Evolutionary conservation across 2,329 filamentous ascomycete species (phyloP), one percentile per base, ranked within the genome.

Genomic region (Gliomastix tumulicola): DNA sequence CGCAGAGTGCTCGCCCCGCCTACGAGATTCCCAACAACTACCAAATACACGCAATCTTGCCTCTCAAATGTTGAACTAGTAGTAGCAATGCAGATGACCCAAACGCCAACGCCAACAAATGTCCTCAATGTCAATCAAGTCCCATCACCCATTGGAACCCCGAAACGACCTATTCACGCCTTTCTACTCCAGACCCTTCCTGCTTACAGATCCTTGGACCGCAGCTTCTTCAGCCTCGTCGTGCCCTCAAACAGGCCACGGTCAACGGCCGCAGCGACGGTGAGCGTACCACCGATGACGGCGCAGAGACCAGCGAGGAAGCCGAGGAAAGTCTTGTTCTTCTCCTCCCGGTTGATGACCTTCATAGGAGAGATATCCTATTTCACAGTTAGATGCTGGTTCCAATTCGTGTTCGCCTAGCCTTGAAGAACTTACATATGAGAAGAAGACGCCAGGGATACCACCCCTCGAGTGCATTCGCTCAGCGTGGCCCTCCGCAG

Each of bases 331-430:
- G 84, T 84, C 71, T 97, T 97, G 42, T 82, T 71, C 32, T 87
- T 79, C 47, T 86, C 83, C 66, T 98, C 94, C 38, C 89, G 84
- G 69, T 98, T 98, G 64, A 98, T 84, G 42, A 98, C 90, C 68
- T 97, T 98, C 92, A 98, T 98, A 6, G 92, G 92, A 3, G 90
- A 97, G 59, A 98, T 98, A 52, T 98, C 92, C 84, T 89, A 37
- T 34, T 13, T 17, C 17, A n/a, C 8, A 5, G 16, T 40, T 37
- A 37, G 31, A 12, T 7, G 15, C 12, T 32, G n/a, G n/a, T 32
- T 13, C 13, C 18, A 18, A 17, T 5, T 17, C 18, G 12, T 16
- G n/a, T 4, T 28, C 17, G 25, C 25, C 25, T 28, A 13, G 7
- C n/a, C 17, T 28, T 32, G 12, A 18, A 4, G 7, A 32, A 15